phyloP scores from a whole-genome alignment of 140 eudicot genomes.

The Ambrosia hybrid region DNA sequence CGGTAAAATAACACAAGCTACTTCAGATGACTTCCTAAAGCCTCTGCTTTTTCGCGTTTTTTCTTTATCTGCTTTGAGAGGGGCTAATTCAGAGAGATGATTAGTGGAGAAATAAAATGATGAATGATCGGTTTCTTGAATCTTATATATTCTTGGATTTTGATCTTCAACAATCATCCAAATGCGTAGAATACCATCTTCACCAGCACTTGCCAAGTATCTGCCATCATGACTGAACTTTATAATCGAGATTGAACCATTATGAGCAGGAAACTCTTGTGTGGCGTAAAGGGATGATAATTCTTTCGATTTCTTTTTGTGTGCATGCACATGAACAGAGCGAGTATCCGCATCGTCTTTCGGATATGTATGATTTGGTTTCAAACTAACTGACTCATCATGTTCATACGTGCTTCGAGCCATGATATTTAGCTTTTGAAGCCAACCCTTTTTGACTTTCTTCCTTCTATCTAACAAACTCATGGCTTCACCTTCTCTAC shows the following conservation, averaged over 20 bases:
- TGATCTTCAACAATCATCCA: conserved; percentile 81
- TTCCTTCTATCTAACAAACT: conserved; percentile 35
- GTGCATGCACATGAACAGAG: conserved; percentile 47
- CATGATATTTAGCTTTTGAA: conserved; percentile 45
- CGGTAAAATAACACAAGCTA: conserved; percentile 66
- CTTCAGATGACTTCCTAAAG: conserved; percentile 51
- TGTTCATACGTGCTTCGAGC: conserved; percentile 36
- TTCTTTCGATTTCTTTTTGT: conserved; percentile 56
- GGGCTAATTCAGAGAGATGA: conserved; percentile 53
- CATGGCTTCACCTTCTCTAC: conserved; percentile 30
- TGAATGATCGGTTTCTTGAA: conserved; percentile 41
- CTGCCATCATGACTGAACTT: conserved; percentile 85
- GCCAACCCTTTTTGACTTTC: conserved; percentile 57
- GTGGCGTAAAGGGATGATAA: conserved; percentile 57
- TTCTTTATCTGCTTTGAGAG: conserved; percentile 49
- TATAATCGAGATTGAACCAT: conserved; percentile 69
- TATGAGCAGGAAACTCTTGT: conserved; percentile 76
- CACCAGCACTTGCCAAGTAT: conserved; percentile 77
- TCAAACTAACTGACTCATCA: conserved; percentile 24
- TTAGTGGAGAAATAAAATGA: conserved; percentile 49
- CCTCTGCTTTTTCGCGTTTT: conserved; percentile 35
- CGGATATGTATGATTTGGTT: conserved; percentile 20
- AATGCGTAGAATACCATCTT: conserved; percentile 61
- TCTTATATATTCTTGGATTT: conserved; percentile 31
- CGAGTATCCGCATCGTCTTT: conserved; percentile 20